Percentiles rank a stretch among this genome's conserved stretches.
Conservation (phyloP, 106 monocot species). For the Apostasia shenzhenica region DNA sequence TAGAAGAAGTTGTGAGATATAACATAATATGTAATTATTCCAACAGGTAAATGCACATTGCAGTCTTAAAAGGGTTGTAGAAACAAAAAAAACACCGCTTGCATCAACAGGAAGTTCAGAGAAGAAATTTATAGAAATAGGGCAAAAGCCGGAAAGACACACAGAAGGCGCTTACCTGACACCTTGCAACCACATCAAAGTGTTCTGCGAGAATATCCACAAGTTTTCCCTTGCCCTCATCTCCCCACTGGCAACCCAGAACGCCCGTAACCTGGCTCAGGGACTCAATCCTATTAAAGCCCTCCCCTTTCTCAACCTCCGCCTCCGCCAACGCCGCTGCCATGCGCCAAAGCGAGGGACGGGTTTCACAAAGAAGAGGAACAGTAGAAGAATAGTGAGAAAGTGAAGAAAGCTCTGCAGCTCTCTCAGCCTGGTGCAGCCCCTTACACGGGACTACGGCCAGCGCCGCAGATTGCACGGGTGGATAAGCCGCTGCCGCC, state of each 20-base stretch:
- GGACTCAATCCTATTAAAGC: slow-evolving; percentile 38
- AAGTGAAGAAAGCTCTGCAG: background rate
- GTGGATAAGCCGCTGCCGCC: background rate
- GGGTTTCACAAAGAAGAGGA: background rate
- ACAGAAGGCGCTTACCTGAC: slow-evolving; percentile 40
- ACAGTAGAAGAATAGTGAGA: background rate
- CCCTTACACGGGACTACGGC: background rate
- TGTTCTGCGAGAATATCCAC: slow-evolving; percentile 72
- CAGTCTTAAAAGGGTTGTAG: too few species aligned
- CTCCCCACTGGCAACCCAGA: slow-evolving; percentile 86
- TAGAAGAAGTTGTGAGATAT: too few species aligned
- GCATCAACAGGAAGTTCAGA: too few species aligned
- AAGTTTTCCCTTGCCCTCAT: slow-evolving; percentile 86
- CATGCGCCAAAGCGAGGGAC: slow-evolving; percentile 6
- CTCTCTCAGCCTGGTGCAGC: background rate
- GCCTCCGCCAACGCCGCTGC: slow-evolving; percentile 11
- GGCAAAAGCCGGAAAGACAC: background rate
- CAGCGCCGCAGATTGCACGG: background rate
- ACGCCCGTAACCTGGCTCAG: slow-evolving; percentile 75
- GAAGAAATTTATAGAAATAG: too few species aligned
- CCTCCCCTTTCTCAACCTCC: slow-evolving; percentile 15
- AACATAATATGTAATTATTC: too few species aligned
- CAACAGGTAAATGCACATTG: too few species aligned
- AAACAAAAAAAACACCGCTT: too few species aligned
- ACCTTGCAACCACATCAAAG: slow-evolving; percentile 78